These are phyloP conservation scores for Kwoniella europaea DNA, from an alignment of 768 basidiomycete species.

Conservation along the genomic window DNA sequence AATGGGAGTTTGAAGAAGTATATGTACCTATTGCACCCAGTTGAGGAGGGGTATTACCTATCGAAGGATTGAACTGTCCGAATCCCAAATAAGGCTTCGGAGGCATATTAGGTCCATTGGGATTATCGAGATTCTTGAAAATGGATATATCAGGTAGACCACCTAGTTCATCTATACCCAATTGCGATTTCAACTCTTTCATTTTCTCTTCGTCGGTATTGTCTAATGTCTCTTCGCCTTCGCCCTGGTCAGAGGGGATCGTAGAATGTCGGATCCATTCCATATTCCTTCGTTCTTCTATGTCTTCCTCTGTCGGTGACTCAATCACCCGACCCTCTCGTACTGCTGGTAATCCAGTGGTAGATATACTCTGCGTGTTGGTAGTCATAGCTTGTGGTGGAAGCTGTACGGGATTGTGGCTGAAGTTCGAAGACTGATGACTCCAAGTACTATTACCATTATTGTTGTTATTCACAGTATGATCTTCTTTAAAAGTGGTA, in stretches of 20 bases:
- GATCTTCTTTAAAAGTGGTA: not conserved
- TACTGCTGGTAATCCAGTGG: not conserved
- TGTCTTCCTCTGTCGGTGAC: constrained; percentile 4
- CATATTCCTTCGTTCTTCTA: constrained; percentile 23
- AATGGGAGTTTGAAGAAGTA: not conserved
- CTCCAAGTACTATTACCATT: not conserved
- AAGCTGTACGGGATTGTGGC: not conserved
- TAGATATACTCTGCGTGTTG: not conserved
- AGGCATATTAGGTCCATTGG: not conserved
- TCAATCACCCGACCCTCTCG: constrained; percentile 3
- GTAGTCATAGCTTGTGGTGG: not conserved
- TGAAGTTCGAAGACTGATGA: not conserved
- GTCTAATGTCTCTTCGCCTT: constrained; percentile 10
- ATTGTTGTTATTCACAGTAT: constrained; percentile 3
- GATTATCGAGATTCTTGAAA: not conserved
- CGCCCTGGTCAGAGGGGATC: constrained; percentile 1
- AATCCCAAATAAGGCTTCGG: not conserved
- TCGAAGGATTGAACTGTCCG: constrained; percentile 3
- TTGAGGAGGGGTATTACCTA: constrained; percentile 15
- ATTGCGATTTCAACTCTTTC: not conserved
- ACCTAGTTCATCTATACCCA: not conserved
- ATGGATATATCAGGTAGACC: constrained; percentile 1
- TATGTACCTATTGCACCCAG: constrained; percentile 2
- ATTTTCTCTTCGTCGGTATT: not conserved
- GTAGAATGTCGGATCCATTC: constrained; percentile 23